Evolutionary conservation across 73 alveolate genomes (phyloP).

Genomic region (Chromera velia): DNA sequence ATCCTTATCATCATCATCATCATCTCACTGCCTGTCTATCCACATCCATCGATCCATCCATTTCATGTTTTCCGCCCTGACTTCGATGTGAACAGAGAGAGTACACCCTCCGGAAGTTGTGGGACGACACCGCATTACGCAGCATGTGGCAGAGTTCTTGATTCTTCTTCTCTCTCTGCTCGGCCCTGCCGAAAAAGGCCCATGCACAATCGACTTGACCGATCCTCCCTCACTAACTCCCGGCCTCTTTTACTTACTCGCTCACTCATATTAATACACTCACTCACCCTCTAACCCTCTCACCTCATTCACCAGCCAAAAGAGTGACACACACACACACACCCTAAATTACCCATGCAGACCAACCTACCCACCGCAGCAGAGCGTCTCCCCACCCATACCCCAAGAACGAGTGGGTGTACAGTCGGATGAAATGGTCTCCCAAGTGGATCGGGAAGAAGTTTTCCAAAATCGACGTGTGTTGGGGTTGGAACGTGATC

Average conservation of each 20-base stretch:
- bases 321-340: neutral
- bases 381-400: neutral
- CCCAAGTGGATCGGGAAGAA: neutral
- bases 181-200: too few relatives aligned
- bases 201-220: too few relatives aligned
- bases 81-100: neutral
- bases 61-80: neutral
- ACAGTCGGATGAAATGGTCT: neutral
- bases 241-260: too few relatives aligned
- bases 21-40: neutral
- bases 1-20: neutral
- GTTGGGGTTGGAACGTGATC: neutral
- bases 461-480: neutral
- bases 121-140: too few relatives aligned
- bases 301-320: too few relatives aligned
- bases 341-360: neutral
- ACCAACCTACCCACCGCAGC: neutral
- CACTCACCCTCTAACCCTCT: too few relatives aligned
- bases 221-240: too few relatives aligned
- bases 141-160: too few relatives aligned
- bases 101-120: too few relatives aligned
- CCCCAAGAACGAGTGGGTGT: neutral
- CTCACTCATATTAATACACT: too few relatives aligned
- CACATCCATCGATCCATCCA: neutral
- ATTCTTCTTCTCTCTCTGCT: too few relatives aligned